These are phyloP conservation scores for Boechera stricta DNA, from an alignment of 345 rosid species.

Conservation along the genomic window DNA sequence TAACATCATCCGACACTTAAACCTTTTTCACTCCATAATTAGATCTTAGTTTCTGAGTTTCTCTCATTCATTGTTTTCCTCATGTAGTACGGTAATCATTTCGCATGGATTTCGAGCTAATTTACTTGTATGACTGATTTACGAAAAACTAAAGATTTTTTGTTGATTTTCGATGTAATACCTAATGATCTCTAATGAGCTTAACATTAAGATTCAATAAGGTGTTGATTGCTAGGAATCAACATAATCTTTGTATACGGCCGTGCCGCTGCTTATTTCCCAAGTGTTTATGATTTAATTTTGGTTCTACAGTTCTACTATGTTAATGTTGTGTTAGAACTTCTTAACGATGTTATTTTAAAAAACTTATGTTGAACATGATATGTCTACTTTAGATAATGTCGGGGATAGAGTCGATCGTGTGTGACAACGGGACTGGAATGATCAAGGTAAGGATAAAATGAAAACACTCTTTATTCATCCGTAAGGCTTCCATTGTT, in stretches of 20 bases:
- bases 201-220: neutral
- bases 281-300: slow-evolving; percentile 13
- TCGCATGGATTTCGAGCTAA: neutral
- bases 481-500: neutral
- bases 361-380: neutral
- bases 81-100: neutral
- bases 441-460: slow-evolving; percentile 62
- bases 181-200: neutral
- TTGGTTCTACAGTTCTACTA: neutral
- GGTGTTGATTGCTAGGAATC: neutral
- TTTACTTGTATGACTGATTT: neutral
- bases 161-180: neutral
- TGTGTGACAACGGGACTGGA: slow-evolving; percentile 79
- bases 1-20: neutral
- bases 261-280: neutral
- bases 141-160: neutral
- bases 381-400: slow-evolving; percentile 45
- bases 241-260: neutral
- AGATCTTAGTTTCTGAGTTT: neutral
- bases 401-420: slow-evolving; percentile 65
- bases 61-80: neutral
- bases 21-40: neutral
- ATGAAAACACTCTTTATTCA: neutral
- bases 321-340: neutral
- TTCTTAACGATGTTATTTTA: neutral